phyloP scores from a whole-genome alignment of 306 rosid species.

The Psophocarpus tetragonolobus region DNA sequence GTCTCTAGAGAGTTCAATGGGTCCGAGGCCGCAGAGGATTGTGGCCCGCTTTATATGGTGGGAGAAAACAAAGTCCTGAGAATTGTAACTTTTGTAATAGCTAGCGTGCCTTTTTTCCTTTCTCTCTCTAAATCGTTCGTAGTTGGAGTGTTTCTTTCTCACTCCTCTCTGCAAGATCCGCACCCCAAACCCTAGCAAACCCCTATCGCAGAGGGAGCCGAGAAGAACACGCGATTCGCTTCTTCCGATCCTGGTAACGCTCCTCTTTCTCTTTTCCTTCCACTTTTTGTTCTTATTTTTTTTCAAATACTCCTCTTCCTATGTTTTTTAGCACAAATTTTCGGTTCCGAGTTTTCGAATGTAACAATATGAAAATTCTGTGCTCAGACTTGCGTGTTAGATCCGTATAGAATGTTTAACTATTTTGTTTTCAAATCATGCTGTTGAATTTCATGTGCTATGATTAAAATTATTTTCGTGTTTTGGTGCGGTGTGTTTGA shows the following conservation, averaged over 20 bases:
- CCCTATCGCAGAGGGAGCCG: slow-evolving; percentile 52
- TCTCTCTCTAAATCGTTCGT: slow-evolving; percentile 12
- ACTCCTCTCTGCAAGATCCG: slow-evolving; percentile 50
- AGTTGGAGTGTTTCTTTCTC: slow-evolving; percentile 29
- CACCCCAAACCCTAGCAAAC: slow-evolving; percentile 56
- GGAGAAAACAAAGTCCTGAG: too few species aligned
- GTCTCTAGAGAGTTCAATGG: too few species aligned
- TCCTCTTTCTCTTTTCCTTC: neutral
- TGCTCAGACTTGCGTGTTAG: neutral
- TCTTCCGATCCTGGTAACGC: slow-evolving; percentile 44
- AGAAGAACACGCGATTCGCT: slow-evolving; percentile 36
- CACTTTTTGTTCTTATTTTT: neutral
- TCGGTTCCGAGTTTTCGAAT: neutral
- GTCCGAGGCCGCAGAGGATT: too few species aligned
- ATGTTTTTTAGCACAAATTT: too few species aligned
- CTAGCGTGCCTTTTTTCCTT: neutral
- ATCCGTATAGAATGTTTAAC: neutral
- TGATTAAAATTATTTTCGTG: too few species aligned
- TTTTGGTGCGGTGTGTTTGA: neutral
- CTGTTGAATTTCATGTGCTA: neutral
- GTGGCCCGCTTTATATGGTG: too few species aligned
- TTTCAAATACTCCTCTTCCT: neutral
- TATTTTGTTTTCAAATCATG: neutral
- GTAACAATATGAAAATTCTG: neutral
- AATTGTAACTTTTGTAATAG: too few species aligned